A percentile compares a stretch with the other conserved stretches of the same genome.
Evolutionary conservation across 2,329 filamentous ascomycete species (phyloP).

Genomic region (Zymoseptoria passerinii): DNA sequence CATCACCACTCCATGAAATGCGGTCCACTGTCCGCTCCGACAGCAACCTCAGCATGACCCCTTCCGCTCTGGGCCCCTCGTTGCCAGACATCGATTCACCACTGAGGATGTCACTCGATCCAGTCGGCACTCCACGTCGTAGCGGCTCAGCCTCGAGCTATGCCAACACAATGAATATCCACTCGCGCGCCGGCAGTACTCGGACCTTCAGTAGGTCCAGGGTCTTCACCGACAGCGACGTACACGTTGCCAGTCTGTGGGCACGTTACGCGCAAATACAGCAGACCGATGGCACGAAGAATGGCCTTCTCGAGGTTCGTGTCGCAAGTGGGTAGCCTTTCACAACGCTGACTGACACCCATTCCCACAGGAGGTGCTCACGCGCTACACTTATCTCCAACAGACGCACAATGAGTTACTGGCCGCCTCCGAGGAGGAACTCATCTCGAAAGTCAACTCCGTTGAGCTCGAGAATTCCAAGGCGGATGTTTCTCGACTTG

Average conservation of each 20-base stretch:
- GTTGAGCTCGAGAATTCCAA: background rate
- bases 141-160: slow-evolving; percentile 9
- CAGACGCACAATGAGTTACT: slow-evolving; percentile 25
- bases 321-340: background rate
- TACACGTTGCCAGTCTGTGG: slow-evolving; percentile 17
- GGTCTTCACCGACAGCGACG: background rate
- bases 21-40: background rate
- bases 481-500: slow-evolving; percentile 7
- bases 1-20: background rate
- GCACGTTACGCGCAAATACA: slow-evolving; percentile 28
- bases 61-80: slow-evolving; percentile 10
- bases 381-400: slow-evolving; percentile 32
- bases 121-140: slow-evolving; percentile 18
- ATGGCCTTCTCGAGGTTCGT: slow-evolving; percentile 26
- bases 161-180: background rate
- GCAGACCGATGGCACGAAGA: slow-evolving; percentile 26
- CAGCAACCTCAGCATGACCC: slow-evolving; percentile 4
- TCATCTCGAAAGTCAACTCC: slow-evolving; percentile 14
- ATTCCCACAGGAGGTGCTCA: slow-evolving; percentile 32
- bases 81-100: slow-evolving; percentile 10
- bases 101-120: slow-evolving; percentile 10
- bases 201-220: slow-evolving; percentile 4
- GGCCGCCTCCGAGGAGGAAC: slow-evolving; percentile 16
- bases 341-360: background rate
- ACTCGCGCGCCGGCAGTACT: slow-evolving; percentile 2